Base-by-base conservation (phyloP, 2,329 filamentous ascomycete species). In the Coniella lustricola region DNA sequence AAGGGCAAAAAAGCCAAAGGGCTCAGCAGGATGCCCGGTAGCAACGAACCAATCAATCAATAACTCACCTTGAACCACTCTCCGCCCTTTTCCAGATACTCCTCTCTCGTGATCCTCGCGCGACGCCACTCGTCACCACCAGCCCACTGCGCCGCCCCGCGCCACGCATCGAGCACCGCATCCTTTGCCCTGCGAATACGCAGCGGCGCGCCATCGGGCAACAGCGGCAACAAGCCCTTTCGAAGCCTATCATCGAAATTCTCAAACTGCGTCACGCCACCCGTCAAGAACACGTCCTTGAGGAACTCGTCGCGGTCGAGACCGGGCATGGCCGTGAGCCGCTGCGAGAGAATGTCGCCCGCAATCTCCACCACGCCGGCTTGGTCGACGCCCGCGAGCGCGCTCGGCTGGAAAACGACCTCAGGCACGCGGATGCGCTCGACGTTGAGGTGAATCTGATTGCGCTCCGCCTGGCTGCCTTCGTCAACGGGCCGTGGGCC, bases 341-440 rank as follows among this genome's bases (percentile, higher is more conserved):
- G 84, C 67, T 95, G 87, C 39, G 80, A 89, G 20, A 97, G 74
- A 54, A 98, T 93, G 60, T 94, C 89, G 14, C 89, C 85, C 0
- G 87, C 87, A 50, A 97, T 94, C 65, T 98, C 93, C 16, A 95
- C 77, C 44, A 98, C 79, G 22, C 93, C 93, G 1, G 91, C 89
- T 69, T 98, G 93, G 64, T 97, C 90, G 40, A 96, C 71, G 7
- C 90, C 90, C 0, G 90, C 90, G 61, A 97, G 95, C 14, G 85
- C 64, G 33, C 53, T 84, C 0, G 90, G 91, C 62, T 94, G 88
- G 71, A 96, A 96, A 16, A 95, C 78, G 8, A 96, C 85, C 69
- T 97, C 91, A 3, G 90, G 90, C 2, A 95, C 89, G 44, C 90
- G 85, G 65, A 97, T 95, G 48, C 91, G 84, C 72, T 97, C 90